Evolutionary conservation across 495 filamentous ascomycete genomes (phyloP).

Genomic region (Penicillium daleae): DNA sequence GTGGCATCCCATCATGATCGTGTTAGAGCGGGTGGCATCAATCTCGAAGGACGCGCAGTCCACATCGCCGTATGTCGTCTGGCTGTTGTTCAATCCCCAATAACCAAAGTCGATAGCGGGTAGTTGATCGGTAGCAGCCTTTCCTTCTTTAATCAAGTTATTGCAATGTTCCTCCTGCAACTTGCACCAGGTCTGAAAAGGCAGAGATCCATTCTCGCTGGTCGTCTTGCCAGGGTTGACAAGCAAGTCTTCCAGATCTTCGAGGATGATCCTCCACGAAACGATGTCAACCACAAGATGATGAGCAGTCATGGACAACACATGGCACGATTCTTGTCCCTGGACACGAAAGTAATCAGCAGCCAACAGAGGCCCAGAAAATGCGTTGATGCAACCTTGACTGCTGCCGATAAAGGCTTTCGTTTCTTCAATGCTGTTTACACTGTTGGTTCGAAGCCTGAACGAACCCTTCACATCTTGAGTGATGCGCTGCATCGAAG

Average conservation of each 20-base stretch:
- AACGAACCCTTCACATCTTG: conserved; percentile 44
- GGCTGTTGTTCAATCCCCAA: conserved; percentile 53
- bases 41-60: conserved; percentile 50
- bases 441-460: conserved; percentile 32
- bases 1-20: conserved; percentile 51
- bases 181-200: conserved; percentile 66
- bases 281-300: conserved; percentile 72
- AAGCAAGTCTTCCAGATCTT: conserved; percentile 68
- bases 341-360: conserved; percentile 54
- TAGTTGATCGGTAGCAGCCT: conserved; percentile 35
- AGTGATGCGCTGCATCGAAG: conserved; percentile 44
- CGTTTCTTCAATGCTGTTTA: conserved; percentile 28
- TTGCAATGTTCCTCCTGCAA: conserved; percentile 49
- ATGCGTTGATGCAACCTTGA: conserved; percentile 48
- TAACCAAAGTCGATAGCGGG: conserved; percentile 45
- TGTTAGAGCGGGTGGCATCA: conserved; percentile 43
- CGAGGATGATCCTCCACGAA: conserved; percentile 69
- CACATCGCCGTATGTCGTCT: conserved; percentile 56
- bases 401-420: conserved; percentile 41
- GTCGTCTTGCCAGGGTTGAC: conserved; percentile 41
- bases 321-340: conserved; percentile 39
- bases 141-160: conserved; percentile 22
- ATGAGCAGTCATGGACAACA: conserved; percentile 68
- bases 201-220: conserved; percentile 48
- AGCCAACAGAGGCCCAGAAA: conserved; percentile 48